These are phyloP conservation scores for Geranomyces variabilis DNA, from an alignment of 192 early-diverging fungal species.

Conservation along the genomic window DNA sequence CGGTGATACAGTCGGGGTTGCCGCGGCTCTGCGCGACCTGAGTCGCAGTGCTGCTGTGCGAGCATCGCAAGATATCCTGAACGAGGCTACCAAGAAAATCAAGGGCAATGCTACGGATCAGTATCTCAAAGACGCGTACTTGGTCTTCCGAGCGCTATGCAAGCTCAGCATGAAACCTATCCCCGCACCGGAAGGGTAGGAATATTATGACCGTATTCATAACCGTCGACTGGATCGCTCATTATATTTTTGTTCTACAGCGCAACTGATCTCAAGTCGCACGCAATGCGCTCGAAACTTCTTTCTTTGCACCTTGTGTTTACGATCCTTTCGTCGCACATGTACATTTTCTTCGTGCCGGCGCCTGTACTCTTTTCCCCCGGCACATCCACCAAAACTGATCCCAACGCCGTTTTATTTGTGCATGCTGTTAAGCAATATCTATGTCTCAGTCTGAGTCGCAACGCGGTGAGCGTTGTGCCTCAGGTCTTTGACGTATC, in stretches of 20 bases:
- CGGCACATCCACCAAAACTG: constrained; percentile 29
- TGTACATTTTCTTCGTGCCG: constrained; percentile 72
- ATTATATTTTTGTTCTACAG: constrained; percentile 34
- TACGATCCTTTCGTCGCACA: constrained; percentile 73
- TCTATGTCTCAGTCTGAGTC: constrained; percentile 76
- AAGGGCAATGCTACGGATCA: constrained; percentile 34
- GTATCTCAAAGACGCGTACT: constrained; percentile 72
- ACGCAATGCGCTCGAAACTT: constrained; percentile 81
- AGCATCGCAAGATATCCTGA: constrained; percentile 36
- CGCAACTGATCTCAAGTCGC: constrained; percentile 74
- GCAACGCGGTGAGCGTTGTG: constrained; percentile 78
- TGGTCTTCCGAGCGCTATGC: constrained; percentile 85
- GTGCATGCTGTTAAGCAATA: constrained; percentile 86
- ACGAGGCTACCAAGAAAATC: constrained; percentile 18
- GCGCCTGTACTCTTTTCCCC: constrained; percentile 49
- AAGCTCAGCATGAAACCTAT: constrained; percentile 86
- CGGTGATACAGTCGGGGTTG: constrained; percentile 25
- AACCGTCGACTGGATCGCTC: background rate
- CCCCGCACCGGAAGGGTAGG: constrained; percentile 60
- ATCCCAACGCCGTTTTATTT: constrained; percentile 62
- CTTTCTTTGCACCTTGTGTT: constrained; percentile 81
- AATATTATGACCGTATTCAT: too few species aligned
- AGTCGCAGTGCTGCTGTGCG: constrained; percentile 25
- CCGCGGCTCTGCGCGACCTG: constrained; percentile 25
- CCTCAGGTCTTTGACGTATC: constrained; percentile 81